These are phyloP conservation scores for Monascus ruber DNA, from an alignment of 2,329 filamentous ascomycete genomes.

Conservation along the genomic window DNA sequence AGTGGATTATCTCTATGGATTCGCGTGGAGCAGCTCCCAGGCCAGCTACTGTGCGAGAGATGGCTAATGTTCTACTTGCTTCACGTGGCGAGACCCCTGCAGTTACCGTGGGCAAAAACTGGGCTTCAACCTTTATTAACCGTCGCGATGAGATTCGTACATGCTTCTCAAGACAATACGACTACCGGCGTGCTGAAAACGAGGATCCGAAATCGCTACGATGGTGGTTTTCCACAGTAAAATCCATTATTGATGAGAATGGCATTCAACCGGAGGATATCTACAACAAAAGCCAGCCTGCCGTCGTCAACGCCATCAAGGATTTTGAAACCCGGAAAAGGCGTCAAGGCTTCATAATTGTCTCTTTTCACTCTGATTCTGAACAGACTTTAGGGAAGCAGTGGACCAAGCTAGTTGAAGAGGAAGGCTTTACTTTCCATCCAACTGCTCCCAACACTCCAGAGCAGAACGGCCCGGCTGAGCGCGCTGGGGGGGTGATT, in stretches of 20 bases:
- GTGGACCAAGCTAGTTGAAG: not conserved
- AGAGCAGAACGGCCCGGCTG: not conserved
- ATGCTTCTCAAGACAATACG: slow-evolving; percentile 27
- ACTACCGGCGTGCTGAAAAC: slow-evolving; percentile 21
- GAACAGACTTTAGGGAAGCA: not conserved
- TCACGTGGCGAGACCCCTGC: too few species aligned
- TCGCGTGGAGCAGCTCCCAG: too few species aligned
- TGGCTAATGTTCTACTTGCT: too few species aligned
- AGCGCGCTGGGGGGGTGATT: not conserved
- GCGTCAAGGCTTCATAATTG: not conserved
- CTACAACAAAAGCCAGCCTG: too few species aligned
- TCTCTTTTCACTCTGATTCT: not conserved
- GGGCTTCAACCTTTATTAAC: too few species aligned
- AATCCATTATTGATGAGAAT: slow-evolving; percentile 8
- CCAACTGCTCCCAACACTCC: not conserved
- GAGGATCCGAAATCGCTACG: slow-evolving; percentile 1
- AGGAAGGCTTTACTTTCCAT: not conserved
- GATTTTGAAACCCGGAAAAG: not conserved
- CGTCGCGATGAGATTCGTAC: too few species aligned
- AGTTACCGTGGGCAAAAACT: too few species aligned
- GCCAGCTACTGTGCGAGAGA: too few species aligned
- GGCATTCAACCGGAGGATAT: slow-evolving; percentile 3
- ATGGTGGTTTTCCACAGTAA: slow-evolving; percentile 1
- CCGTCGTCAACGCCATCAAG: not conserved
- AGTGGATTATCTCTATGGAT: too few species aligned